Conservation (phyloP, 306 rosid genomes). For the Albizia julibrissin region DNA sequence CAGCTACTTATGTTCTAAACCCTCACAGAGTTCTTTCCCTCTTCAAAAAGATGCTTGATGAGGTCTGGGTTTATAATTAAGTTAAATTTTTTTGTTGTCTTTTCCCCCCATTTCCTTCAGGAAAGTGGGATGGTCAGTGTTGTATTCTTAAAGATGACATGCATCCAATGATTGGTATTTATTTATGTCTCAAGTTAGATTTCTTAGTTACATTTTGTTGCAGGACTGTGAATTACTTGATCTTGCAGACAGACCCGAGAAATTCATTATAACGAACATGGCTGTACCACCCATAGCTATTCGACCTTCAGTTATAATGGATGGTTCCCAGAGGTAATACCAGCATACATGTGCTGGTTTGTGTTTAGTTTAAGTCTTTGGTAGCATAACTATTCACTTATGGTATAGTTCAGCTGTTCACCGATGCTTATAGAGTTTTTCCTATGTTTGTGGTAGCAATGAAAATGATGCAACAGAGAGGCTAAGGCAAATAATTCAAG, state of each 20-base stretch:
- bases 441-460: conserved; percentile 61
- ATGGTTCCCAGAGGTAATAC: conserved; percentile 72
- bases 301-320: conserved; percentile 92
- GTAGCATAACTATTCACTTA: not conserved
- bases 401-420: conserved; percentile 1
- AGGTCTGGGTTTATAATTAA: conserved; percentile 50
- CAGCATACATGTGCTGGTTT: conserved; percentile 16
- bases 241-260: conserved; percentile 84
- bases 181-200: conserved; percentile 30
- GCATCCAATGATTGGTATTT: conserved; percentile 26
- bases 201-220: conserved; percentile 36
- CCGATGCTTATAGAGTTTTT: conserved; percentile 26
- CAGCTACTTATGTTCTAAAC: conserved; percentile 47
- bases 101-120: not conserved
- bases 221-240: conserved; percentile 88
- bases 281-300: conserved; percentile 85
- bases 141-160: conserved; percentile 9
- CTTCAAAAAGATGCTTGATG: conserved; percentile 67
- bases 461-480: conserved; percentile 94
- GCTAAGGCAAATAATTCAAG: conserved; percentile 65
- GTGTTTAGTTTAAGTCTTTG: conserved; percentile 28
- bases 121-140: not conserved
- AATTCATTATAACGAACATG: conserved; percentile 60
- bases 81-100: conserved; percentile 14
- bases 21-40: conserved; percentile 64